Percentiles rank a stretch among this genome's conserved stretches.
phyloP scores from a whole-genome alignment of 2,329 filamentous ascomycete species.

The Exophiala oligosperma region DNA sequence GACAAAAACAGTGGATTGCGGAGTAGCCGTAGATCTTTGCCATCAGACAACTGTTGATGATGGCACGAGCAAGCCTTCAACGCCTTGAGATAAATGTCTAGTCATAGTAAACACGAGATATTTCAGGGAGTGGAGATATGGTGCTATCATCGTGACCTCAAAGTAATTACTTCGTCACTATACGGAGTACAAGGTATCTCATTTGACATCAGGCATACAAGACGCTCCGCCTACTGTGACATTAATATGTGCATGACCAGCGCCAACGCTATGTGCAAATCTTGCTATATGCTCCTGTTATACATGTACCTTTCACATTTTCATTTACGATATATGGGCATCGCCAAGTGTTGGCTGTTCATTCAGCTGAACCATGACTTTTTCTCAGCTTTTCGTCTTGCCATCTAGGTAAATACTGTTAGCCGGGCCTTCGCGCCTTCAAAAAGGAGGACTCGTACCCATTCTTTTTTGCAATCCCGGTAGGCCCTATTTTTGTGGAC shows the following conservation, averaged over 20 bases:
- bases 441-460: slow-evolving; percentile 62
- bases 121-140: not conserved
- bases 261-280: slow-evolving; percentile 8
- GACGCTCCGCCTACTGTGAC: no score
- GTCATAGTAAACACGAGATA: no score
- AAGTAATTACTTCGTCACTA: not conserved
- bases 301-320: not conserved
- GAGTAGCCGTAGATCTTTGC: not conserved
- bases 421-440: not conserved
- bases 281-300: not conserved
- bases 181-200: no score
- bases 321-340: not conserved
- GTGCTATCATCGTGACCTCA: not conserved
- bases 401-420: slow-evolving; percentile 12
- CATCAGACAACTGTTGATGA: not conserved
- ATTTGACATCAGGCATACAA: not conserved
- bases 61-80: not conserved
- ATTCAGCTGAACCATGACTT: slow-evolving; percentile 15
- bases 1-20: slow-evolving; percentile 3
- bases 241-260: not conserved
- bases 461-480: slow-evolving; percentile 90
- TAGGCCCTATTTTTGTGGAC: slow-evolving; percentile 65
- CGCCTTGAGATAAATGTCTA: not conserved
- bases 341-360: not conserved
- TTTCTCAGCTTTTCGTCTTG: slow-evolving; percentile 20